Evolutionary conservation across 768 basidiomycete genomes (phyloP).

Genomic region (Boletus eberwhitei): DNA sequence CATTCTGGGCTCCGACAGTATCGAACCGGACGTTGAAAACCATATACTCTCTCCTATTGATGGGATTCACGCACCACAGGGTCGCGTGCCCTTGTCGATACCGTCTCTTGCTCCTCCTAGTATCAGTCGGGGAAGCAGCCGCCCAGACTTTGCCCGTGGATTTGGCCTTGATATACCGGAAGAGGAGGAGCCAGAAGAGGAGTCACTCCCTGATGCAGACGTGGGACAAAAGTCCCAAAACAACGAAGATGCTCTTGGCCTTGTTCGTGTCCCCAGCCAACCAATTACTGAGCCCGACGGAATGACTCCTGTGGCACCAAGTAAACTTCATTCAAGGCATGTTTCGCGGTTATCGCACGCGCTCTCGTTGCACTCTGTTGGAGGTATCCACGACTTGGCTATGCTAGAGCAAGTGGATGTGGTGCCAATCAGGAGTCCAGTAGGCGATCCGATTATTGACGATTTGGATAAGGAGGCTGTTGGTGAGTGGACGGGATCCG

Average conservation of each 20-base stretch:
- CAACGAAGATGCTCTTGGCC: constrained; percentile 28
- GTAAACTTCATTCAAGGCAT: constrained; percentile 63
- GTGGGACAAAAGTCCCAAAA: constrained; percentile 39
- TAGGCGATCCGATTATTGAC: constrained; percentile 32
- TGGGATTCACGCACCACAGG: constrained; percentile 53
- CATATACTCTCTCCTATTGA: constrained; percentile 23
- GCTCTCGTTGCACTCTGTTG: constrained; percentile 61
- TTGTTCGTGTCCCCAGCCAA: constrained; percentile 19
- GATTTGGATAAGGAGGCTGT: constrained; percentile 40
- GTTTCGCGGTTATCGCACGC: constrained; percentile 65
- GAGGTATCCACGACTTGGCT: constrained; percentile 42
- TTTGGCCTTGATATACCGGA: constrained; percentile 80
- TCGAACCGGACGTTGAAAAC: constrained; percentile 28
- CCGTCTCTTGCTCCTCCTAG: constrained; percentile 44
- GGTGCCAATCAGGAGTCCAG: constrained; percentile 31
- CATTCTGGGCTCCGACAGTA: constrained; percentile 51
- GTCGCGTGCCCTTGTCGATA: constrained; percentile 45
- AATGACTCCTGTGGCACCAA: constrained; percentile 47
- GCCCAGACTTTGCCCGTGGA: constrained; percentile 73
- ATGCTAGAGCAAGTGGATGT: constrained; percentile 24
- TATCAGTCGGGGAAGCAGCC: constrained; percentile 45
- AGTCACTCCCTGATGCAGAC: constrained; percentile 26
- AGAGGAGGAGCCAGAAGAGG: constrained; percentile 63
- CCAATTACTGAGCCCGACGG: constrained; percentile 38
- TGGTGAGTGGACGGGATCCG: constrained; percentile 82